These are phyloP conservation scores for Pestalotiopsis sp. DNA, from an alignment of 2,329 filamentous ascomycete genomes.

Conservation along the genomic window DNA sequence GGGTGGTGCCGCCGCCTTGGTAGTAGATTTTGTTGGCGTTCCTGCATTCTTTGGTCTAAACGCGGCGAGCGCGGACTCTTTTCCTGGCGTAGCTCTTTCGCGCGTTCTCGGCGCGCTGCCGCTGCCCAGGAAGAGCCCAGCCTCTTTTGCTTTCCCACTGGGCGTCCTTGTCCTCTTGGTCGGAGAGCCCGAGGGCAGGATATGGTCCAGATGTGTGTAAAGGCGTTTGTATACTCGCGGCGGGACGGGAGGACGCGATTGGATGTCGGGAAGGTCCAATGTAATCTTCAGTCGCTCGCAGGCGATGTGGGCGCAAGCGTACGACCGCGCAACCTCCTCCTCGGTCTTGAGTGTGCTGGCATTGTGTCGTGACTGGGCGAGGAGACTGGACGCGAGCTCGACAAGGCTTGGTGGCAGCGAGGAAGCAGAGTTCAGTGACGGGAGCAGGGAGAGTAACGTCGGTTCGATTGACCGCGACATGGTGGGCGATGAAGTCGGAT, in stretches of 20 bases:
- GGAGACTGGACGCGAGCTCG: constrained; percentile 71
- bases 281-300: constrained; percentile 80
- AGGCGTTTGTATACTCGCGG: constrained; percentile 84
- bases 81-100: constrained; percentile 48
- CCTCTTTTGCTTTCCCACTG: constrained; percentile 35
- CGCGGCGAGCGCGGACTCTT: constrained; percentile 44
- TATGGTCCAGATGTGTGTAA: constrained; percentile 77
- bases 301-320: constrained; percentile 86
- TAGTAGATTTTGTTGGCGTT: constrained; percentile 47
- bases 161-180: constrained; percentile 32
- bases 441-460: constrained; percentile 72
- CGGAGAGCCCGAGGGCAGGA: constrained; percentile 51
- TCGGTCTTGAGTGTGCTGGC: constrained; percentile 79
- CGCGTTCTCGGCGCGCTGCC: constrained; percentile 36
- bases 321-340: constrained; percentile 83
- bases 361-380: constrained; percentile 78
- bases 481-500: background rate
- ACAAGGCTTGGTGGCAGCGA: constrained; percentile 70
- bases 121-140: constrained; percentile 31
- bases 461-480: constrained; percentile 80
- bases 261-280: constrained; percentile 76
- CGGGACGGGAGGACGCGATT: constrained; percentile 75
- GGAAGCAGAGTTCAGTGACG: constrained; percentile 67
- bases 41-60: constrained; percentile 42
- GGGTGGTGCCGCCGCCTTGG: constrained; percentile 19